A percentile compares a stretch with the other conserved stretches of the same genome.
phyloP scores from a whole-genome alignment of 108 stramenopile genomes.

The Nitzschia palea region DNA sequence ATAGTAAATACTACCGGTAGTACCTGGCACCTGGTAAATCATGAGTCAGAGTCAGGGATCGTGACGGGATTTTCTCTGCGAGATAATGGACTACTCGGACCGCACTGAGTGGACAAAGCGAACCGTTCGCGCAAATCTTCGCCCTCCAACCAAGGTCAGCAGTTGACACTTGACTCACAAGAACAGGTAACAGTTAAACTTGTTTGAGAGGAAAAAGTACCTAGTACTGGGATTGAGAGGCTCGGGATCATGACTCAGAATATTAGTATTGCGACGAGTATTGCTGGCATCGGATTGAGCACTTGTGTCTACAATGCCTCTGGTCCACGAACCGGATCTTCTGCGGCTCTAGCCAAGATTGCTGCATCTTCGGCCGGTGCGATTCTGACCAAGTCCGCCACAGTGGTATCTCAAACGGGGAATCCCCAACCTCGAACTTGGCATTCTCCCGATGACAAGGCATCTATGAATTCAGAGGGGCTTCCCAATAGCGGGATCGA shows the following conservation, averaged over 20 bases:
- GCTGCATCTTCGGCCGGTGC: constrained; percentile 64
- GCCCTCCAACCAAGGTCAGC: too few relatives aligned
- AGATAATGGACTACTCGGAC: too few relatives aligned
- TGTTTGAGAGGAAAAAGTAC: too few relatives aligned
- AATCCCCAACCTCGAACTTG: constrained; percentile 79
- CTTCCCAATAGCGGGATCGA: constrained; percentile 91
- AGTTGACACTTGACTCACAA: too few relatives aligned
- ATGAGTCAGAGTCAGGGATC: too few relatives aligned
- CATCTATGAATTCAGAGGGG: constrained; percentile 89
- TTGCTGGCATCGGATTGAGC: constrained; percentile 67
- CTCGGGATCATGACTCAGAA: neutral
- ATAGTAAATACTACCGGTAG: too few relatives aligned
- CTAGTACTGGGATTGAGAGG: too few relatives aligned
- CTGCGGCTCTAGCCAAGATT: constrained; percentile 86
- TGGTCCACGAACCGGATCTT: constrained; percentile 82
- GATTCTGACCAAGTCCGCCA: constrained; percentile 86
- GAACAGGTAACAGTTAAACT: too few relatives aligned
- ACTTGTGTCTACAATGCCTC: constrained; percentile 91
- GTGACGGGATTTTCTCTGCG: too few relatives aligned
- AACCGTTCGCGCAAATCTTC: too few relatives aligned
- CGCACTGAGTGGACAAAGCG: too few relatives aligned
- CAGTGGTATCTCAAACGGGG: constrained; percentile 66
- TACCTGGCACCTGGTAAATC: too few relatives aligned
- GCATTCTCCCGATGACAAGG: constrained; percentile 38
- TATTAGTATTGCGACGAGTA: constrained; percentile 37